phyloP scores from a whole-genome alignment of 2,329 filamentous ascomycete genomes.

The Ophiostoma sp. region DNA sequence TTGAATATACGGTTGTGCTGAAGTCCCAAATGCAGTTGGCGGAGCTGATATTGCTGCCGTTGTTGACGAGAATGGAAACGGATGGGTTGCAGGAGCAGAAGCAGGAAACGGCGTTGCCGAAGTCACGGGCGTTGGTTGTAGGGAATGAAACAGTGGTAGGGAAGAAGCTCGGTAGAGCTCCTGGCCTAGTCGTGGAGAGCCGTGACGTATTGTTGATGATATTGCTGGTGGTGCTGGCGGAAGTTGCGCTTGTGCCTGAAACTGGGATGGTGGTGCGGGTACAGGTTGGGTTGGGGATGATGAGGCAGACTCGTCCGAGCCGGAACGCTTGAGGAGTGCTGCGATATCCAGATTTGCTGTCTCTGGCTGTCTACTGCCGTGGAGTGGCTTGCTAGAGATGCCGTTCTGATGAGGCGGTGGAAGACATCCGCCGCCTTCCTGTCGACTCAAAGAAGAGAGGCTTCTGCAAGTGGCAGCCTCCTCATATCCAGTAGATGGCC shows the following conservation, averaged over 20 bases:
- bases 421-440: constrained; percentile 18
- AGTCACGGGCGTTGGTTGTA: constrained; percentile 12
- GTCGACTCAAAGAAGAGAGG: background rate
- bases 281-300: constrained; percentile 33
- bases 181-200: background rate
- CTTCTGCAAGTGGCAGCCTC: background rate
- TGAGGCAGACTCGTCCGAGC: constrained; percentile 64
- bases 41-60: constrained; percentile 26
- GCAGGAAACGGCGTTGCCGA: constrained; percentile 37
- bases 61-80: background rate
- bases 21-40: background rate
- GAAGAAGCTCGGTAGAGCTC: constrained; percentile 38
- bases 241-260: background rate
- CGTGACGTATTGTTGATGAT: background rate
- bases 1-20: background rate
- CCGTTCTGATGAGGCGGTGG: constrained; percentile 4
- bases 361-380: constrained; percentile 36
- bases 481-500: background rate
- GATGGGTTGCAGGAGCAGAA: constrained; percentile 31
- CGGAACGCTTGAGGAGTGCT: constrained; percentile 71
- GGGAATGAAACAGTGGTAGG: constrained; percentile 30
- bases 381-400: constrained; percentile 27
- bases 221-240: background rate
- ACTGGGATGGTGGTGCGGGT: background rate
- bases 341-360: constrained; percentile 91